A percentile compares a stretch with the other conserved stretches of the same genome.
Conservation (phyloP, 2,329 filamentous ascomycete species). For the Huntiella abstrusa region DNA sequence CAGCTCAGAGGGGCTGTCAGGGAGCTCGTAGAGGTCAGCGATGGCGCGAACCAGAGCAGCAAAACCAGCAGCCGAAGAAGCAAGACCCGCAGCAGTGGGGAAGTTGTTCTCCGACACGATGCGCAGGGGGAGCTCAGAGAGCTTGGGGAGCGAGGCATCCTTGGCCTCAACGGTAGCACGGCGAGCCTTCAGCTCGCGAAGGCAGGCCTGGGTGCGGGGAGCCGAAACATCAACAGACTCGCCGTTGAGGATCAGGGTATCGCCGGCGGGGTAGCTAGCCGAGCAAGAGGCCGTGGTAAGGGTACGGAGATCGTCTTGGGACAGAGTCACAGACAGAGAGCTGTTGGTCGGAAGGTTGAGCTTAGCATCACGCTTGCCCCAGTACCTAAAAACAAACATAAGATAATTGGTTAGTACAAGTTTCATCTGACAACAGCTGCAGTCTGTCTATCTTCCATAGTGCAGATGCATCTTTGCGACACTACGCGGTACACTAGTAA, state of each 20-base stretch:
- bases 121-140: slow-evolving; percentile 57
- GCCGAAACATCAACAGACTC: slow-evolving; percentile 67
- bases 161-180: slow-evolving; percentile 55
- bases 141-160: slow-evolving; percentile 59
- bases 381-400: slow-evolving; percentile 36
- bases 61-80: slow-evolving; percentile 51
- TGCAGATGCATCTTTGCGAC: too few relatives aligned
- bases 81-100: slow-evolving; percentile 84
- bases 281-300: slow-evolving; percentile 92
- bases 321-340: slow-evolving; percentile 89
- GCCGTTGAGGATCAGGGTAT: slow-evolving; percentile 72
- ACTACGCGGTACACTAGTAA: not conserved
- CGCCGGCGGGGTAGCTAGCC: slow-evolving; percentile 40
- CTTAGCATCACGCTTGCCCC: slow-evolving; percentile 88
- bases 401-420: not conserved
- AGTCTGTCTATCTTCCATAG: not conserved
- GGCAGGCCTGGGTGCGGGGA: slow-evolving; percentile 83
- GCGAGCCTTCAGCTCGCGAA: slow-evolving; percentile 64
- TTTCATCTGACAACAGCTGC: slow-evolving; percentile 1
- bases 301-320: slow-evolving; percentile 81
- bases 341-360: slow-evolving; percentile 97
- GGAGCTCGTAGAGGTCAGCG: slow-evolving; percentile 77
- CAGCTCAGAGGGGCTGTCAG: slow-evolving; percentile 62
- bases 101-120: slow-evolving; percentile 98
- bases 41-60: slow-evolving; percentile 64